Evolutionary conservation across 2,329 filamentous ascomycete species (phyloP).

Genomic region (Chaetomiaceae sp.): DNA sequence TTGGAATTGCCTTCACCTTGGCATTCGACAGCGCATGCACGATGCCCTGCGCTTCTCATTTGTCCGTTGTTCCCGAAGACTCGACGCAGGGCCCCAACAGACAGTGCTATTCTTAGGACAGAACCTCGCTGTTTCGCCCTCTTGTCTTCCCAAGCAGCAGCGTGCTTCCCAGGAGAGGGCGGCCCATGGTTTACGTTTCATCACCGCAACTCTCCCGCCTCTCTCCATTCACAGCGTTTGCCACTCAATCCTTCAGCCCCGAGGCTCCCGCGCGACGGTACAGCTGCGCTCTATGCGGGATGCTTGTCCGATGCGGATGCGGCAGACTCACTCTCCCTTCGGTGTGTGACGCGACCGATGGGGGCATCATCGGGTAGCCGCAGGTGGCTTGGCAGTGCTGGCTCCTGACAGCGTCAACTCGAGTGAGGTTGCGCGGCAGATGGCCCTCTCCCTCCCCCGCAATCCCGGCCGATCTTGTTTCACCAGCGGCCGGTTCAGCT

Average conservation of each 20-base stretch:
- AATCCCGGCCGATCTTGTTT: slow-evolving; percentile 8
- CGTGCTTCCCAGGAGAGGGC: neutral
- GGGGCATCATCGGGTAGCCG: slow-evolving; percentile 1
- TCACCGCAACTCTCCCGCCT: too few species aligned
- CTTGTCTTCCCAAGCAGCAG: too few species aligned
- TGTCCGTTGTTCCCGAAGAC: too few species aligned
- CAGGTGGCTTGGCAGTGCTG: slow-evolving; percentile 1
- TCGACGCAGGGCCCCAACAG: too few species aligned
- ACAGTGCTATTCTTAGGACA: too few species aligned
- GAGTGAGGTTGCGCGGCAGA: neutral
- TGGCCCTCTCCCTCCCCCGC: slow-evolving; percentile 1
- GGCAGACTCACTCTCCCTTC: neutral
- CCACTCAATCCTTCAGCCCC: slow-evolving; percentile 1
- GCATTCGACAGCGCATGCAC: too few species aligned
- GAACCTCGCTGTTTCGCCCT: too few species aligned
- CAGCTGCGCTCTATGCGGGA: neutral
- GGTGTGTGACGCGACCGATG: slow-evolving; percentile 1
- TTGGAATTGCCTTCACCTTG: too few species aligned
- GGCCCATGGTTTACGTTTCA: neutral
- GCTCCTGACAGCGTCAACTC: slow-evolving; percentile 1
- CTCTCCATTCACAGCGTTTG: neutral
- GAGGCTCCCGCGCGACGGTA: neutral
- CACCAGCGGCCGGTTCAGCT: slow-evolving; percentile 5
- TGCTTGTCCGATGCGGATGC: neutral
- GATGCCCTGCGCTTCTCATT: too few species aligned